Evolutionary conservation across 306 rosid species (phyloP).

Genomic region (Fagus crenata): DNA sequence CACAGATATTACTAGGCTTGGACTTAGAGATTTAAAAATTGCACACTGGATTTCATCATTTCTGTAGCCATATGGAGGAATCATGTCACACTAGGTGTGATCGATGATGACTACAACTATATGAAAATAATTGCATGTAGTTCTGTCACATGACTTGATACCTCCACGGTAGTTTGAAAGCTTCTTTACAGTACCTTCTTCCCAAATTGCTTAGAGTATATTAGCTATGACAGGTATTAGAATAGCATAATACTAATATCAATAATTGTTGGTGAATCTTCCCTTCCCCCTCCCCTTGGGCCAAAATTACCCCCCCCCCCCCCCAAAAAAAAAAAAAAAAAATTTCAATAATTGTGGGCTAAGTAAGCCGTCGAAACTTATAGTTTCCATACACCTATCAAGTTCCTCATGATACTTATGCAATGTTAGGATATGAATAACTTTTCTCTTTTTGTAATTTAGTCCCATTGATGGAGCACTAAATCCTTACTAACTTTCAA

Average conservation of each 20-base stretch:
- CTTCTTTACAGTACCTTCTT: background rate
- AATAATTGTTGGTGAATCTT: background rate
- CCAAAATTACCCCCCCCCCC: no score
- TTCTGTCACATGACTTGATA: background rate
- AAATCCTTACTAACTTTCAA: background rate
- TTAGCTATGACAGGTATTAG: background rate
- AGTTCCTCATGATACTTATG: background rate
- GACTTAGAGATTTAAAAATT: background rate
- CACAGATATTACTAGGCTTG: background rate
- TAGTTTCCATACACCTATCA: background rate
- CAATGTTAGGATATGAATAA: background rate
- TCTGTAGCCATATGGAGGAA: background rate
- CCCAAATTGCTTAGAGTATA: background rate
- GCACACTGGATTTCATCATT: background rate
- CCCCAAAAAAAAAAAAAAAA: no score
- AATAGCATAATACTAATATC: background rate
- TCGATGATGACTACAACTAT: background rate
- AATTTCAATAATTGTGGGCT: no score
- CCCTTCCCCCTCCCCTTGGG: no score
- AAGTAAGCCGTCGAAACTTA: background rate
- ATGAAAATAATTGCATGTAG: background rate
- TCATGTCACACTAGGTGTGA: background rate
- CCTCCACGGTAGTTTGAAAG: background rate
- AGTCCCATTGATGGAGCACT: constrained; percentile 2
- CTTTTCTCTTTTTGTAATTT: background rate